These are phyloP conservation scores for Heterobasidion annosum DNA, from an alignment of 1,284 basidiomycete genomes.

Conservation along the genomic window DNA sequence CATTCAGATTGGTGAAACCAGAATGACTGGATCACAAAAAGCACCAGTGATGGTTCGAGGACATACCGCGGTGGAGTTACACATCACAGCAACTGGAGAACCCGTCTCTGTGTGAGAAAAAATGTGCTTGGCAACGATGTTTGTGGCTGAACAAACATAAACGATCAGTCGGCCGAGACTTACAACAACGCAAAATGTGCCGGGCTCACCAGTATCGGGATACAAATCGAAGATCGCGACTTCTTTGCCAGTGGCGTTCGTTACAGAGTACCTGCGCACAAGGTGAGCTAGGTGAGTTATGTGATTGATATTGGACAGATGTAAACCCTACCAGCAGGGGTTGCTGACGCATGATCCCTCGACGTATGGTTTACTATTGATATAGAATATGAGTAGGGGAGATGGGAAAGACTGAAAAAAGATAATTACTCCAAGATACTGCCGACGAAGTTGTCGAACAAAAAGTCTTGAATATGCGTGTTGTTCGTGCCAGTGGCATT, in stretches of 20 bases:
- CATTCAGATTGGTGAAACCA: background rate
- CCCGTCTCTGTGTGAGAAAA: conserved; percentile 33
- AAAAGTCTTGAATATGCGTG: conserved; percentile 45
- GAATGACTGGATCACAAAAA: no score
- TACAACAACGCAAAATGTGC: background rate
- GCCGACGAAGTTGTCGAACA: conserved; percentile 45
- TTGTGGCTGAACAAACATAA: conserved; percentile 24
- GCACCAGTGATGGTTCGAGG: background rate
- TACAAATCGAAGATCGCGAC: conserved; percentile 51
- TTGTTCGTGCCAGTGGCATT: conserved; percentile 36
- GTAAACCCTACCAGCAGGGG: conserved; percentile 38
- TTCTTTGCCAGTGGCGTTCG: conserved; percentile 47
- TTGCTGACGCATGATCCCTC: conserved; percentile 50
- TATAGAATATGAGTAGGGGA: no score
- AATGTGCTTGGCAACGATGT: conserved; percentile 40
- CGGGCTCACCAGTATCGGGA: conserved; percentile 33
- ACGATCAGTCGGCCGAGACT: background rate
- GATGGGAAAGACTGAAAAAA: background rate
- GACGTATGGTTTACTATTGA: conserved; percentile 15
- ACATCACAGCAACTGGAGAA: conserved; percentile 40
- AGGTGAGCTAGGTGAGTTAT: background rate
- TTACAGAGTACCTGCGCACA: conserved; percentile 29
- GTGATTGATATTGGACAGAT: no score
- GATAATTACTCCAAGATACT: conserved; percentile 39
- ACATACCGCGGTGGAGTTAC: conserved; percentile 39